A percentile compares a stretch with the other conserved stretches of the same genome.
phyloP scores from a whole-genome alignment of 2,329 filamentous ascomycete species.

The Stagonosporopsis chrysanthemi region DNA sequence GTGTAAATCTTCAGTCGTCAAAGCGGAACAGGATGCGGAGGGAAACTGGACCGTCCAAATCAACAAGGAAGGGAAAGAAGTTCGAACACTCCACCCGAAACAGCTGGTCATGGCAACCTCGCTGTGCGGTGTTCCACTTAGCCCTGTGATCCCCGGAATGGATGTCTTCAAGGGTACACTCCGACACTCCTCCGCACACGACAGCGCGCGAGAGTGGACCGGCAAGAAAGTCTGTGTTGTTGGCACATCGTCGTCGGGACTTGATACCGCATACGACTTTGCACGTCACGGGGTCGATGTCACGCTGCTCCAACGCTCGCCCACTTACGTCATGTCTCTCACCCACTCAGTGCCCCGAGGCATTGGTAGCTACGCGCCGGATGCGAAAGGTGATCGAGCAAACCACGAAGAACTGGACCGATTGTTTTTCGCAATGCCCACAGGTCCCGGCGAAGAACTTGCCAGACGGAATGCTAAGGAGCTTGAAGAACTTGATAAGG shows the following conservation, averaged over 20 bases:
- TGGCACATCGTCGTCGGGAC: slow-evolving; percentile 71
- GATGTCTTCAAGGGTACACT: slow-evolving; percentile 65
- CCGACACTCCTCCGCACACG: slow-evolving; percentile 58
- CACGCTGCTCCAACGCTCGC: slow-evolving; percentile 72
- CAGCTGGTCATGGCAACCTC: slow-evolving; percentile 18
- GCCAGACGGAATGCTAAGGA: slow-evolving; percentile 12
- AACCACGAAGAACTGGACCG: slow-evolving; percentile 13
- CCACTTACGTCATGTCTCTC: slow-evolving; percentile 65
- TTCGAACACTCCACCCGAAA: slow-evolving; percentile 11
- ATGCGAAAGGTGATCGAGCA: slow-evolving; percentile 10
- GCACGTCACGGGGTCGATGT: slow-evolving; percentile 70
- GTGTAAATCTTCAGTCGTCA: slow-evolving; percentile 6
- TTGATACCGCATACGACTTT: slow-evolving; percentile 73
- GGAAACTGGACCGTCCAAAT: slow-evolving; percentile 10
- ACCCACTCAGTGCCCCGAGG: slow-evolving; percentile 23
- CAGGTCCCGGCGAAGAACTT: slow-evolving; percentile 16
- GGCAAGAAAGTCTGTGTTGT: slow-evolving; percentile 68
- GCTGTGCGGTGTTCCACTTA: slow-evolving; percentile 18
- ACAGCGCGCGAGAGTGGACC: slow-evolving; percentile 51
- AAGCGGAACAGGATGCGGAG: slow-evolving; percentile 10
- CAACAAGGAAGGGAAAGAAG: slow-evolving; percentile 12
- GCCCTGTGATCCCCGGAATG: slow-evolving; percentile 54
- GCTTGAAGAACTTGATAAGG: slow-evolving; percentile 14
- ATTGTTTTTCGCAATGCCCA: slow-evolving; percentile 14
- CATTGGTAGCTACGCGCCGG: slow-evolving; percentile 11